Evolutionary conservation across 1,139 yeast genomes (phyloP), one percentile per base, ranked within the genome.

Genomic region (Yamadazyma triangularis): DNA sequence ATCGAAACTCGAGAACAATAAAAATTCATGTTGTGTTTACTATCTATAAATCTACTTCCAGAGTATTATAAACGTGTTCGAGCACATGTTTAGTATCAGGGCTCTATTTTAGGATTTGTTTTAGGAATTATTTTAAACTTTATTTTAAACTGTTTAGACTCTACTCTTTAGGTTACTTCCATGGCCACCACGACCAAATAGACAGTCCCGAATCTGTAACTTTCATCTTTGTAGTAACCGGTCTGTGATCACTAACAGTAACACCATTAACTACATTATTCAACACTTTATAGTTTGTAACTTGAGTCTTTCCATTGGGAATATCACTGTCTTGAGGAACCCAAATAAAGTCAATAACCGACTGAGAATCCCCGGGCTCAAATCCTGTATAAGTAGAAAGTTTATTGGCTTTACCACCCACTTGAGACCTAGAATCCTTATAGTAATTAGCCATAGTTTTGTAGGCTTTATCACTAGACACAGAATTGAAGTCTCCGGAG

Each of bases 161-260:
- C n/a, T n/a, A n/a, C n/a, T n/a, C n/a, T n/a, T n/a, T n/a, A n/a
- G n/a, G n/a, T n/a, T n/a, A n/a, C n/a, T n/a, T 7, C 20, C 20
- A 18, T 18, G 20, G 20, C 20, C 20, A 18, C 20, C 20, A 18
- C 8, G 20, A 18, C 20, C 20, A 18, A 9, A 18, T 7, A 18
- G 8, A 7, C 9, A 7, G 6, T 6, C 9, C 6, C 6, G 20
- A 18, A 18, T 18, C 20, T 7, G 20, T 18, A 9, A 18, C 20
- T 7, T 6, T 7, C 6, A 18, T 7, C 6, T 18, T 6, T 9
- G 20, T 18, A 9, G 20, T 18, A 13, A 67, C 53, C 0, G 73
- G 71, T 35, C 74, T 49, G 39, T 69, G 75, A 44, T 69, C 75
- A 28, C 70, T 62, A 20, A 62, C 50, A 34, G 55, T 57, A 21